Evolutionary conservation across 352 stramenopile species (phyloP).

Genomic region (Aphanomyces astaci): DNA sequence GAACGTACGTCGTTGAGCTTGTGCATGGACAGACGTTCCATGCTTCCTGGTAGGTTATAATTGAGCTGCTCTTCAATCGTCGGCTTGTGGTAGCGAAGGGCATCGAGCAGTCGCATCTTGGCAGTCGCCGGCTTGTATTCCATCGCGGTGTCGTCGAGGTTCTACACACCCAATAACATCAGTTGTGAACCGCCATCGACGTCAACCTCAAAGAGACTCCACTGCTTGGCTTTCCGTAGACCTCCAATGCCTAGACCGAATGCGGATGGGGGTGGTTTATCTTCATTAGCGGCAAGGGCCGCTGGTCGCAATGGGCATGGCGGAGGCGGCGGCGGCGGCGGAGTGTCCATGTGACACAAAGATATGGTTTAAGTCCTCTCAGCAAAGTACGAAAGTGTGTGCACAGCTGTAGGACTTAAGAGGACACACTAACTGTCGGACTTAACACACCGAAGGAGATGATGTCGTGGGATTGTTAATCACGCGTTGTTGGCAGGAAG

Average conservation of each 20-base stretch:
- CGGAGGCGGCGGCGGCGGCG: not conserved
- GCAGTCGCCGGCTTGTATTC: slow-evolving; percentile 62
- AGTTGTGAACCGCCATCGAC: not conserved
- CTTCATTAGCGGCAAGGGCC: no score
- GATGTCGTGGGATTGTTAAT: not conserved
- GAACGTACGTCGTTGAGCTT: slow-evolving; percentile 57
- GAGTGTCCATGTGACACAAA: not conserved
- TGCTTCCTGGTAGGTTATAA: slow-evolving; percentile 65
- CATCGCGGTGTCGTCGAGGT: slow-evolving; percentile 63
- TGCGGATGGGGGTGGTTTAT: not conserved
- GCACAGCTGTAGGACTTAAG: not conserved
- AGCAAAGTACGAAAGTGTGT: not conserved
- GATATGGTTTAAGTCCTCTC: not conserved
- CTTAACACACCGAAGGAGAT: not conserved
- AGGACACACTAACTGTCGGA: not conserved
- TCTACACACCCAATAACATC: slow-evolving; percentile 28
- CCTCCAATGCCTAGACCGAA: not conserved
- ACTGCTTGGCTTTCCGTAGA: slow-evolving; percentile 9
- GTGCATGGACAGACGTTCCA: slow-evolving; percentile 67
- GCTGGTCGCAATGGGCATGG: not conserved
- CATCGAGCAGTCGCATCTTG: slow-evolving; percentile 76
- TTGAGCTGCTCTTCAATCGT: slow-evolving; percentile 55
- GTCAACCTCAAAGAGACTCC: slow-evolving; percentile 8
- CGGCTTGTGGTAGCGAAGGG: slow-evolving; percentile 76
- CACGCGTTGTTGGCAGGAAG: not conserved